A percentile compares a stretch with the other conserved stretches of the same genome.
Evolutionary conservation across 345 rosid species (phyloP).

Genomic region (Populus deltoides): DNA sequence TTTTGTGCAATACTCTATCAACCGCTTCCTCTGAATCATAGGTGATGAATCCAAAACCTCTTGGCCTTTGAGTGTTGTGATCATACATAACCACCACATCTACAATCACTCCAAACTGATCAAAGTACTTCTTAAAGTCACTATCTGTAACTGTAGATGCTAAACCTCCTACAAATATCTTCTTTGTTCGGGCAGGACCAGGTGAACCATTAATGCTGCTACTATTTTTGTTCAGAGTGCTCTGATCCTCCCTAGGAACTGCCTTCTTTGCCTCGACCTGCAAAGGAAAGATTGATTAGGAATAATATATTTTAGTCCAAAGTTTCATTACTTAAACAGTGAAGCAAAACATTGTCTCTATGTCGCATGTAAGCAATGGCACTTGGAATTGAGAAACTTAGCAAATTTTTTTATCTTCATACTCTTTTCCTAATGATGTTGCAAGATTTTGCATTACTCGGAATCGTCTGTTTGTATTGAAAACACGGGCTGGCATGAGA

Average conservation of each 20-base stretch:
- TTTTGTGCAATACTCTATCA: slow-evolving; percentile 66
- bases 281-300: slow-evolving; percentile 10
- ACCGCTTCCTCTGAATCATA: slow-evolving; percentile 83
- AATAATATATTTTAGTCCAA: not conserved
- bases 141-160: slow-evolving; percentile 76
- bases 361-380: not conserved
- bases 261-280: slow-evolving; percentile 99
- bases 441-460: not conserved
- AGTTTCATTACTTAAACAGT: not conserved
- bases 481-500: not conserved
- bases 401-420: not conserved
- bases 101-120: slow-evolving; percentile 75
- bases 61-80: slow-evolving; percentile 85
- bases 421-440: not conserved
- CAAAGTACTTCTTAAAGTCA: slow-evolving; percentile 78
- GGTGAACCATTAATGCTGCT: slow-evolving; percentile 59
- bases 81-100: slow-evolving; percentile 97
- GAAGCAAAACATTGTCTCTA: not conserved
- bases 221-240: slow-evolving; percentile 48
- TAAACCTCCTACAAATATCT: slow-evolving; percentile 94
- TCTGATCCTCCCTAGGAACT: slow-evolving; percentile 84
- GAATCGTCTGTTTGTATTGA: not conserved
- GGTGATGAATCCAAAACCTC: slow-evolving; percentile 92
- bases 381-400: not conserved
- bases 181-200: slow-evolving; percentile 61